Percentiles rank a stretch among this genome's conserved stretches.
Evolutionary conservation across 192 early-diverging fungal species (phyloP).

Genomic region (Podila verticillata): DNA sequence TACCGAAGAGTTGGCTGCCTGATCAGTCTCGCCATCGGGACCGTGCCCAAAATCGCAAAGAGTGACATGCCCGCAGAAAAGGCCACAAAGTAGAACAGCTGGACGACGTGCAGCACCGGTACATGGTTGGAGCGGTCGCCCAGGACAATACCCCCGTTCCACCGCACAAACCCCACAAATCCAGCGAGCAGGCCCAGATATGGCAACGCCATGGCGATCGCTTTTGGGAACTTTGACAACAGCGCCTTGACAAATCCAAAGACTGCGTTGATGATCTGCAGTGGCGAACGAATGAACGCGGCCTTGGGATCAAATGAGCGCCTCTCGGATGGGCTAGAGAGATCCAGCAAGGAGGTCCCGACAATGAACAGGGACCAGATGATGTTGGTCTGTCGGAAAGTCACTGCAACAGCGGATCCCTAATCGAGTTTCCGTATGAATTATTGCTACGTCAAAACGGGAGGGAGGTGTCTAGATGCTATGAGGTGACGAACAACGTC

Average conservation of each 20-base stretch:
- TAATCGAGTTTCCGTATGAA: background rate
- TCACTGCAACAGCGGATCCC: slow-evolving; percentile 56
- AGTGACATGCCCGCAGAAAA: slow-evolving; percentile 63
- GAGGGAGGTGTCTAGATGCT: no score
- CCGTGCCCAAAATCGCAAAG: slow-evolving; percentile 55
- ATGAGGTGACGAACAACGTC: no score
- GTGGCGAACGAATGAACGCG: slow-evolving; percentile 13
- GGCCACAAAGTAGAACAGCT: slow-evolving; percentile 85
- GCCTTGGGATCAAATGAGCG: slow-evolving; percentile 44
- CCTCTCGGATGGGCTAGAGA: slow-evolving; percentile 11
- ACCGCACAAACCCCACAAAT: slow-evolving; percentile 77
- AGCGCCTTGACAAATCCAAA: slow-evolving; percentile 25
- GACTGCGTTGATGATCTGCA: slow-evolving; percentile 17
- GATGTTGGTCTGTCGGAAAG: slow-evolving; percentile 93
- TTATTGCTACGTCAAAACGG: background rate
- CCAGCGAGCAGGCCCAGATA: slow-evolving; percentile 56
- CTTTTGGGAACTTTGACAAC: slow-evolving; percentile 8
- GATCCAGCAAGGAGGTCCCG: slow-evolving; percentile 53
- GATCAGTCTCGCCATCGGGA: slow-evolving; percentile 43
- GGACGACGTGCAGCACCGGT: slow-evolving; percentile 80
- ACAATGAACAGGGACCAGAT: slow-evolving; percentile 86
- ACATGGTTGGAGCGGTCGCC: slow-evolving; percentile 90
- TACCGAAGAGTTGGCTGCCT: slow-evolving; percentile 14
- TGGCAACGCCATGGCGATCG: slow-evolving; percentile 53
- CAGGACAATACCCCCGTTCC: slow-evolving; percentile 89